phyloP scores from a whole-genome alignment of 495 filamentous ascomycete genomes.

The Bryoglossum gracile region DNA sequence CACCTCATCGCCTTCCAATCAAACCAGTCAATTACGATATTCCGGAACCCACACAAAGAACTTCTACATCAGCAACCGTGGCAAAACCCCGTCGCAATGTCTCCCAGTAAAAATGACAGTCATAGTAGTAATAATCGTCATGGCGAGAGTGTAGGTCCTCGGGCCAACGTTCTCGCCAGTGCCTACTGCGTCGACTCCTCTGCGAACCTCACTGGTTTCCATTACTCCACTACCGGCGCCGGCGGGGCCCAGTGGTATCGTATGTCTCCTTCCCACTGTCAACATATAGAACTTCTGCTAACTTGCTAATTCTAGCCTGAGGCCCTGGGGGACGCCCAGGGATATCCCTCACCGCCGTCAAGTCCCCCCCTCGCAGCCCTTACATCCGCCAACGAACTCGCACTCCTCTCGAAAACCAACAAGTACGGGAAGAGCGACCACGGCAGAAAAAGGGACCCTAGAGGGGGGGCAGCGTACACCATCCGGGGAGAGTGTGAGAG shows the following conservation, averaged over 20 bases:
- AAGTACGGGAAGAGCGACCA: slow-evolving; percentile 24
- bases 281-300: too few species aligned
- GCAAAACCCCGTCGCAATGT: slow-evolving; percentile 38
- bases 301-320: too few species aligned
- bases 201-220: slow-evolving; percentile 61
- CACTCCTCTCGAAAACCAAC: slow-evolving; percentile 45
- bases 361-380: slow-evolving; percentile 75
- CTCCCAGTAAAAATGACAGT: slow-evolving; percentile 56
- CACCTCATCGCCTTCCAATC: slow-evolving; percentile 2
- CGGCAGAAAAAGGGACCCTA: slow-evolving; percentile 40
- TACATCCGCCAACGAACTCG: slow-evolving; percentile 51
- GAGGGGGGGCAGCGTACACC: slow-evolving; percentile 85
- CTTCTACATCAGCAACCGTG: slow-evolving; percentile 19
- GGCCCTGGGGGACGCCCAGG: slow-evolving; percentile 69
- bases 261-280: too few species aligned
- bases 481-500: slow-evolving; percentile 99
- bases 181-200: slow-evolving; percentile 65
- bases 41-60: background rate
- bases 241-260: slow-evolving; percentile 90
- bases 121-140: slow-evolving; percentile 63
- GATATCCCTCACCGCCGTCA: slow-evolving; percentile 65
- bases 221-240: slow-evolving; percentile 88
- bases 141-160: slow-evolving; percentile 45
- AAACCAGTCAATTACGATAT: slow-evolving; percentile 3
- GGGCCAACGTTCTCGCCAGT: slow-evolving; percentile 70